A percentile compares a stretch with the other conserved stretches of the same genome.
Evolutionary conservation across 2,329 filamentous ascomycete species (phyloP).

Genomic region (Scopulariopsis brevicaulis): DNA sequence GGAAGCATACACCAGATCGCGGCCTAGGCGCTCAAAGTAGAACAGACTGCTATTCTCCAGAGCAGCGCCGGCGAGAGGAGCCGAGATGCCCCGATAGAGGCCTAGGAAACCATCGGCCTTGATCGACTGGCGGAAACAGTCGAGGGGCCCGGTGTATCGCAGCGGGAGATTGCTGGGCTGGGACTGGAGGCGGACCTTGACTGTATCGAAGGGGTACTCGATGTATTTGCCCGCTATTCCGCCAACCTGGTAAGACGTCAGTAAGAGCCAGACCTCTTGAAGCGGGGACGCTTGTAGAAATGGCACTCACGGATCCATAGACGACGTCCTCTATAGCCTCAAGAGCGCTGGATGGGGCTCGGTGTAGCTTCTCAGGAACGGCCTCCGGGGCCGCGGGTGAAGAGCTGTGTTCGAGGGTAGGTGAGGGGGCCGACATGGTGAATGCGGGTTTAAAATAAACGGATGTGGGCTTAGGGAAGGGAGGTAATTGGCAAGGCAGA

Average conservation of each 20-base stretch:
- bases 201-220: slow-evolving; percentile 96
- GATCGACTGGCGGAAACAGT: slow-evolving; percentile 86
- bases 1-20: slow-evolving; percentile 48
- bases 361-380: background rate
- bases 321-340: slow-evolving; percentile 61
- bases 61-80: slow-evolving; percentile 81
- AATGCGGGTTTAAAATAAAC: background rate
- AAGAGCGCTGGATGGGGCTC: background rate
- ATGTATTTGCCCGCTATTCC: slow-evolving; percentile 91
- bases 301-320: slow-evolving; percentile 66
- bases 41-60: slow-evolving; percentile 89
- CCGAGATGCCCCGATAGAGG: slow-evolving; percentile 86
- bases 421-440: background rate
- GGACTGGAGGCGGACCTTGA: slow-evolving; percentile 96
- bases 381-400: background rate
- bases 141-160: slow-evolving; percentile 74
- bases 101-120: slow-evolving; percentile 66
- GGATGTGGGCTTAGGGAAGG: background rate
- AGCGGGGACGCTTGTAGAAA: background rate
- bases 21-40: slow-evolving; percentile 73
- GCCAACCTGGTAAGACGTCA: slow-evolving; percentile 43
- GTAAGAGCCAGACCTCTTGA: background rate
- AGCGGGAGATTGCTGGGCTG: slow-evolving; percentile 77
- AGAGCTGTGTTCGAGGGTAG: background rate
- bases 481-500: background rate